Percentiles rank a stretch among this genome's conserved stretches.
Evolutionary conservation across 2,329 filamentous ascomycete species (phyloP).

Genomic region (Penicillium vulpinum): DNA sequence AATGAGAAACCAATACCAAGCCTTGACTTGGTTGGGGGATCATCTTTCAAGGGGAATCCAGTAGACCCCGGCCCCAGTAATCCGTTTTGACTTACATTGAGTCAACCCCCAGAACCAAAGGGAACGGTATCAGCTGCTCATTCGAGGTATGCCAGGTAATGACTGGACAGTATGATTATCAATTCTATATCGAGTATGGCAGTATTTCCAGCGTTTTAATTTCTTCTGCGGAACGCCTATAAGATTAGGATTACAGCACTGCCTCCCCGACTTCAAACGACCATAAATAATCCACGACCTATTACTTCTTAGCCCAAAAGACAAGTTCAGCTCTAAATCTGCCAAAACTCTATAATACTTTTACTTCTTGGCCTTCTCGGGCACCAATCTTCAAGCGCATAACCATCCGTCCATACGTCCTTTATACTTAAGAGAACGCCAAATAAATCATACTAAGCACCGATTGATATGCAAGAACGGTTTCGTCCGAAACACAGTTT

Average conservation of each 20-base stretch:
- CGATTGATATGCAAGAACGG: constrained; percentile 15
- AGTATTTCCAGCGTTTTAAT: constrained; percentile 14
- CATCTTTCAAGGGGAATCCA: constrained; percentile 10
- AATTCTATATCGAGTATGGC: constrained; percentile 9
- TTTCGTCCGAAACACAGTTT: constrained; percentile 5
- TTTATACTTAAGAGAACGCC: neutral
- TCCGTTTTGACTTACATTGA: constrained; percentile 17
- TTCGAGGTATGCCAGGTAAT: neutral
- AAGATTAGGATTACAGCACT: constrained; percentile 14
- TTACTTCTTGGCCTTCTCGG: neutral
- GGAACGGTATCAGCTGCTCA: neutral
- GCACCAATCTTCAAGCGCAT: neutral
- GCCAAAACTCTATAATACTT: constrained; percentile 9
- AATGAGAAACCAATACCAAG: neutral
- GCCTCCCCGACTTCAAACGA: constrained; percentile 9
- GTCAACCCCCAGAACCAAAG: neutral
- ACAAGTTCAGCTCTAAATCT: constrained; percentile 3
- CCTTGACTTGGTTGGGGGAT: constrained; percentile 4
- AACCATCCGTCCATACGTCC: neutral
- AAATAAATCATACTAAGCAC: neutral
- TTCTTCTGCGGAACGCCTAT: constrained; percentile 18
- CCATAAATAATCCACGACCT: constrained; percentile 1
- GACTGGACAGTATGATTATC: neutral
- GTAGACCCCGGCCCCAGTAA: constrained; percentile 1
- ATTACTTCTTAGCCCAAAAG: neutral